Evolutionary conservation across 2,329 filamentous ascomycete species (phyloP), one percentile per base, ranked within the genome.

Genomic region (Ustulina deusta): DNA sequence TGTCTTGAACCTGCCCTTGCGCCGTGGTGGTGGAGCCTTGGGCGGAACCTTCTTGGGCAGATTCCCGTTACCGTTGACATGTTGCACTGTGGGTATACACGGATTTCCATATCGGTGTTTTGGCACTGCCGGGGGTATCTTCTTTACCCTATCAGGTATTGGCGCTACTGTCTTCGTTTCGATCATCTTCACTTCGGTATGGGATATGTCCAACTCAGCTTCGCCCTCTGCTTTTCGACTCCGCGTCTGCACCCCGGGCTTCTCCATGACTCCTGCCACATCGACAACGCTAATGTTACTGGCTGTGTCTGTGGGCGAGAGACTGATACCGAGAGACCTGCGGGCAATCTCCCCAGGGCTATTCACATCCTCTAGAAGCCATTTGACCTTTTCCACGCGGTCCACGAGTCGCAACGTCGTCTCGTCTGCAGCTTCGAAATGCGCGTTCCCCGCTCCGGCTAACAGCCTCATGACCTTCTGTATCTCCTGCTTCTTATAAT

Each of bases 401-500:
- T 91, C 87, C 3, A 94, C 91, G 6, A 97, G 86, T 6, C 93
- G 88, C 42, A 93, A 77, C 0, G 93, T 95, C 0, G 93, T 97
- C 72, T 93, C 90, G 70, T 96, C 93, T 2, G 91, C 89, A 0
- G 92, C 92, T 13, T 91, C 91, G 78, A 96, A 96, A 77, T 97
- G 93, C 2, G 84, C 86, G 66, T 89, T 91, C 20, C 87, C 87
- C 1, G 86, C 85, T 2, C 89, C 88, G 9, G 87, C 85, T 2
- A 98, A 85, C 15, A 97, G 87, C 59, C 85, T 86, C 17, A 99
- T 84, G 27, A 97, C 86, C 69, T 89, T 90, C 44, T 91, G 82
- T 46, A 99, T 88, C 77, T 98, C 95, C 48, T 94, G 89, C 34
- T 90, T 89, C 79, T 98, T 99, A 84, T 99, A 98, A 78, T 97